Conservation (phyloP, 2,329 filamentous ascomycete genomes). For the Aureobasidium sp. region DNA sequence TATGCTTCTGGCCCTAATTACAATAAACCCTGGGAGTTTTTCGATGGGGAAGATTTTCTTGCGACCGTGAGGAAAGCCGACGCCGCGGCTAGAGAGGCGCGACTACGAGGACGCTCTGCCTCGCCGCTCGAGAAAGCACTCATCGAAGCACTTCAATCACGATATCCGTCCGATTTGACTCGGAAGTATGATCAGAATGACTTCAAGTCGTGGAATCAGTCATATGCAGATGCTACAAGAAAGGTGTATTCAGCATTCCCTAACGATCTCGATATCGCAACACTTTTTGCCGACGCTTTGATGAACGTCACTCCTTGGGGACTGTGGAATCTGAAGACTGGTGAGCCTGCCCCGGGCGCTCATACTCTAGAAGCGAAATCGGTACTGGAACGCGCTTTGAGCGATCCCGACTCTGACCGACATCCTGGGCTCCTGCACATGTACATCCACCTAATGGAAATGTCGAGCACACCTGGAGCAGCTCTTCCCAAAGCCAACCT, state of each 20-base stretch:
- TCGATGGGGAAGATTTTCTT: slow-evolving; percentile 53
- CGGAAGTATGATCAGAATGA: neutral
- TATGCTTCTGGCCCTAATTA: slow-evolving; percentile 69
- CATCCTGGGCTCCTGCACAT: slow-evolving; percentile 67
- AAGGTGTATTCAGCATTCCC: slow-evolving; percentile 44
- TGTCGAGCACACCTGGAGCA: slow-evolving; percentile 58
- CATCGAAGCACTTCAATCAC: slow-evolving; percentile 51
- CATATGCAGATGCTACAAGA: slow-evolving; percentile 55
- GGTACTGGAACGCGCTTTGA: slow-evolving; percentile 52
- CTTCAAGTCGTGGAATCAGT: slow-evolving; percentile 43
- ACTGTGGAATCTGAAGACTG: slow-evolving; percentile 54
- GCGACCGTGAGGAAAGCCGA: slow-evolving; percentile 42
- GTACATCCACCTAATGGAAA: slow-evolving; percentile 72
- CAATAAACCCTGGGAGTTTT: slow-evolving; percentile 69
- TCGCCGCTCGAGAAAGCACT: slow-evolving; percentile 53
- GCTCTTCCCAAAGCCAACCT: slow-evolving; percentile 54
- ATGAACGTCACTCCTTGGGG: slow-evolving; percentile 60
- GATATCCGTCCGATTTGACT: slow-evolving; percentile 43
- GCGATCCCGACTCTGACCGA: slow-evolving; percentile 36
- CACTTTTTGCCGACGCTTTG: slow-evolving; percentile 55
- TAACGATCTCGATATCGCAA: slow-evolving; percentile 54
- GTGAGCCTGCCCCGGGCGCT: slow-evolving; percentile 46
- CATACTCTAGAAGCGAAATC: slow-evolving; percentile 50
- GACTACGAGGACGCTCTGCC: slow-evolving; percentile 27
- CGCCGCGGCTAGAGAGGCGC: slow-evolving; percentile 38